phyloP scores from a whole-genome alignment of 75 land plant species.

The Ceratopteris richardii region DNA sequence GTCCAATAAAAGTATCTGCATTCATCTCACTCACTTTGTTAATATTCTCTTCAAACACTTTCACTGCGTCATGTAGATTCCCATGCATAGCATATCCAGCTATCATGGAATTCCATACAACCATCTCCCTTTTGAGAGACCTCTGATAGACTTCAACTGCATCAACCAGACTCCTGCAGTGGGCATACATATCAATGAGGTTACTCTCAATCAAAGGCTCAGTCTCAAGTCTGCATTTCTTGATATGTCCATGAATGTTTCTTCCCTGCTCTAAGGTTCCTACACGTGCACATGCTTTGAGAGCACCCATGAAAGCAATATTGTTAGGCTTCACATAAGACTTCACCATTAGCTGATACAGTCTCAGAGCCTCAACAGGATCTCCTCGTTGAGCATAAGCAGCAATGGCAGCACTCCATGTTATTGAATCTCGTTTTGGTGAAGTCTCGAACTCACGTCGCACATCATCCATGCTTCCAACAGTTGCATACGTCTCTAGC shows the following conservation, averaged over 20 bases:
- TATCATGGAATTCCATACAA: constrained; percentile 10
- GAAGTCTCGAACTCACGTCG: background rate
- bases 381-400: constrained; percentile 2
- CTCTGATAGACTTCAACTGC: constrained; percentile 10
- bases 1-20: background rate
- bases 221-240: constrained; percentile 8
- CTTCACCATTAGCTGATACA: background rate
- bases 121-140: constrained; percentile 7
- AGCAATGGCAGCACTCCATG: constrained; percentile 4
- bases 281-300: constrained; percentile 20
- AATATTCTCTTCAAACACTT: background rate
- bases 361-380: background rate
- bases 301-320: constrained; percentile 16
- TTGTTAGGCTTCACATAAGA: constrained; percentile 15
- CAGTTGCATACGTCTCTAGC: background rate
- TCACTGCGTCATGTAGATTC: background rate
- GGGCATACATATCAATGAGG: constrained; percentile 24
- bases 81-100: constrained; percentile 8
- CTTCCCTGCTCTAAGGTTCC: constrained; percentile 25
- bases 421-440: constrained; percentile 1
- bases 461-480: constrained; percentile 4
- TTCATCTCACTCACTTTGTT: background rate
- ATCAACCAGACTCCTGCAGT: constrained; percentile 19
- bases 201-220: constrained; percentile 18
- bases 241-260: constrained; percentile 30